Base-by-base conservation (phyloP, 768 basidiomycete species). In the Jaapia argillacea region DNA sequence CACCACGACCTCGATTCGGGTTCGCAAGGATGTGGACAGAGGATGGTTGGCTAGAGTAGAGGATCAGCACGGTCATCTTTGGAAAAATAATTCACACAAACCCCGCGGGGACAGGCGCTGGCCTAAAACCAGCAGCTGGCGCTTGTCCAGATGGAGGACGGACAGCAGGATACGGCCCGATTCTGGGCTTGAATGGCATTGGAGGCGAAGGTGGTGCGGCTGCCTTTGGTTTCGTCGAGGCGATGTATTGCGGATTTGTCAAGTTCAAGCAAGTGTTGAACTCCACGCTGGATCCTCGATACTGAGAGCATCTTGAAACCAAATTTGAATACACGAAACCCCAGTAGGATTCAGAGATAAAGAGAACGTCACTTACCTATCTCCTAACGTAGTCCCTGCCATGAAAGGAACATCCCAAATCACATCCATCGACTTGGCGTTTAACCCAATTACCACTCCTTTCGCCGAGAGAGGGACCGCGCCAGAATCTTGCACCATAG, bases 381-480 rank as follows among this genome's bases (percentile, higher is more conserved):
- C 88, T 3, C 81, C 79, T 7, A 98, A 66, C 0, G 87, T 96
- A 2, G 75, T 72, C 5, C 96, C 96, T 18, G 90, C 81, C 78
- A 99, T 88, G 64, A 99, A 98, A 1, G 90, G 74, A 20, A 85
- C 81, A 59, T 99, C 96, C 88, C 96, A 98, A 0, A 94, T 75
- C 20, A 98, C 85, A 59, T 98, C 96, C 75, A 98, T 85, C 3
- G 84, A 78, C 56, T 83, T 86, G 2, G 81, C 64, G 53, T 82
- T 88, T 54, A 99, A 63, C 12, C 93, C 89, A 42, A 98, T 77
- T 21, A 98, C 92, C 13, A 94, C 89, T 18, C 96, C 96, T 63
- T 94, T 97, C 41, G 81, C 83, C 1, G 81, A 79, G 12, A 98
- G 68, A 1, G 93, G 91, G 0, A 98, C 93, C 25, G 84, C 80